Base-by-base conservation (phyloP, 495 filamentous ascomycete genomes). In the Aspergillus leporis region DNA sequence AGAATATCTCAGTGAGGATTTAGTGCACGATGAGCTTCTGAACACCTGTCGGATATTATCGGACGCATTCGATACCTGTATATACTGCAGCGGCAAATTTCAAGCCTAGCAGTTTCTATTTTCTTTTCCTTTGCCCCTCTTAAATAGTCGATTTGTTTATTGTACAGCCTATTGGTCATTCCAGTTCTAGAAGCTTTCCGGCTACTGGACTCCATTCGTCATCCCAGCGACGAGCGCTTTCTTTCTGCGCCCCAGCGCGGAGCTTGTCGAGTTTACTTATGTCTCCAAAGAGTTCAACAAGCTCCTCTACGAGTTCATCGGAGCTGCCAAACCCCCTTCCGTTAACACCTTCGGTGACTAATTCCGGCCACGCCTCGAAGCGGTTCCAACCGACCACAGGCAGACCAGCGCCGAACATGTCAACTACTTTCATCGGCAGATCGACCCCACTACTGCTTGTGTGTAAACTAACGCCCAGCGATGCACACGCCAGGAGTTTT, bases 391-490 rank as follows among this genome's bases (percentile, higher is more conserved):
- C 94, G 2, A 86, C 88, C 4, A 99, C 95, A 0, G 94, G 94
- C 52, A 99, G 73, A 0, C 94, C 94, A 0, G 91, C 88, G 0
- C 94, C 94, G 67, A 98, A 97, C 90, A 99, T 94, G 66, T 99
- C 94, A 6, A 99, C 93, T 8, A 99, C 93, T 74, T 99, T 99
- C 94, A 99, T 99, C 0, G 94, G 94, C 22, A 99, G 74, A 74
- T 99, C 94, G 0, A 99, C 91, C 3, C 94, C 94, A 46, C 91
- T 96, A 63, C 88, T 93, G 61, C 90, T 95, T 54, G 84, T 95
- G 72, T 99, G 94, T 50, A 99, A 78, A 64, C 90, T 94, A 18
- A 99, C 83, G 2, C 94, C 94, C 12, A 98, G 71, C 58, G 97
- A 94, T 18, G 94, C 93, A 45, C 87, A 88, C 28, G 87, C 91